Evolutionary conservation across 2,329 filamentous ascomycete genomes (phyloP), one percentile per base, ranked within the genome.

Genomic region (Colletotrichum limetticola): DNA sequence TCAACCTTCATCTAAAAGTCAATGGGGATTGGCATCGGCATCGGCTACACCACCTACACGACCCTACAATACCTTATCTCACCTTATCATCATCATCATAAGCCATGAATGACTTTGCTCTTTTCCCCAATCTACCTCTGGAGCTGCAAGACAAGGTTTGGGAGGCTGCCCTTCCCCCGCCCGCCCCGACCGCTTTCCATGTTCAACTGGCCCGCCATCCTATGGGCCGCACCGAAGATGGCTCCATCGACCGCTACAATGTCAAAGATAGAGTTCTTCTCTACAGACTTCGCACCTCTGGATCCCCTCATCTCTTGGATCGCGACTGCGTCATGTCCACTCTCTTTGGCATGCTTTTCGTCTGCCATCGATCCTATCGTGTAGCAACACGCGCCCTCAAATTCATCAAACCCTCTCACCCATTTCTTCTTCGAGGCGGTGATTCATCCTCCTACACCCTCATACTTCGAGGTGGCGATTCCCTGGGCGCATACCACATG

Each of bases 111-210:
- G 35, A 16, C 32, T 65, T 65, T 22, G 37, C 52, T n/a, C 37
- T 24, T 28, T 57, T 66, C 12, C 32, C 49, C 32, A 24, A 66
- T 30, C 52, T 57, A n/a, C 52, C 52, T 56, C 14, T 66, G 53
- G 24, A 66, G 24, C 52, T 64, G 6, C 52, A 46, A 37, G 66
- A 68, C 66, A 68, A 68, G 59, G 59, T 49, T 68, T 64, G 59
- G 59, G 26, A 24, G 22, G 46, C 49, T 56, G 59, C 58, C 46
- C 14, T 42, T 26, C 46, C 49, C 26, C 58, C 46, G 30, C 66
- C 66, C 58, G 35, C 58, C 26, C 58, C 58, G 14, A 60, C 58
- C 32, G 58, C 58, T 9, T 55, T 42, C 49, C 58, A 62, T 68
- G 57, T 16, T 56, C 58, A 32, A 26, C 58, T 55, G 16, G 58